Base-by-base conservation (phyloP, 2,329 filamentous ascomycete genomes). In the Venturia aucupariae region DNA sequence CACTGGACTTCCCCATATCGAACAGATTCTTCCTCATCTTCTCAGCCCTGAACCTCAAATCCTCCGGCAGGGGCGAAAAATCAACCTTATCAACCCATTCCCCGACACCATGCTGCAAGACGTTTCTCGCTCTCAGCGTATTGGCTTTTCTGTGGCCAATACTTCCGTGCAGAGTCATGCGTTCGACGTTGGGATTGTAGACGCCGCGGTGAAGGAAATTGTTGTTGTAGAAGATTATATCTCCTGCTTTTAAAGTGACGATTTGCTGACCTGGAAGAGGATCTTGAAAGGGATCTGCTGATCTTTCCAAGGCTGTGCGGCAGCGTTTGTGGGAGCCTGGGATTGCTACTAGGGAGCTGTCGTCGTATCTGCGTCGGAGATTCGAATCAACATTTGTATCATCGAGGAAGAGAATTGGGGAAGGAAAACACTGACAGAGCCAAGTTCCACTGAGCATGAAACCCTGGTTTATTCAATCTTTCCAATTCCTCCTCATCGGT, bases 151-250 rank as follows among this genome's bases (percentile, higher is more conserved):
- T 78, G 68, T 86, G 82, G 1, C 88, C 88, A 59, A 90, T 87
- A 64, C 84, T 88, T 7, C 88, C 88, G 74, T 91, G 88, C 70
- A 91, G 75, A 66, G 88, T 90, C 80, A 88, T 82, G 30, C 89
- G 77, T 75, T 90, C 86, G 68, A 78, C 82, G 1, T 46, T 70
- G 15, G 76, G 75, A 68, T 81, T 77, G 73, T 91, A 92, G 35
- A 84, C 84, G 1, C 88, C 89, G 4, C 88, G 79, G 71, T 91
- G 89, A 67, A 95, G 74, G 68, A 96, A 95, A 74, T 96, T 95
- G 72, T 92, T 95, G 74, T 96, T 86, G 72, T 96, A 96, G 71
- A 96, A 96, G 51, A 89, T 89, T 19, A 89, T 85, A 75, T 96
- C 91, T 0, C 91, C 91, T 0, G 90, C 82, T 67, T 83, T 77